Conservation (phyloP, 202 grass and related monocot species). For the Schoenoplectus tabernaemontani region DNA sequence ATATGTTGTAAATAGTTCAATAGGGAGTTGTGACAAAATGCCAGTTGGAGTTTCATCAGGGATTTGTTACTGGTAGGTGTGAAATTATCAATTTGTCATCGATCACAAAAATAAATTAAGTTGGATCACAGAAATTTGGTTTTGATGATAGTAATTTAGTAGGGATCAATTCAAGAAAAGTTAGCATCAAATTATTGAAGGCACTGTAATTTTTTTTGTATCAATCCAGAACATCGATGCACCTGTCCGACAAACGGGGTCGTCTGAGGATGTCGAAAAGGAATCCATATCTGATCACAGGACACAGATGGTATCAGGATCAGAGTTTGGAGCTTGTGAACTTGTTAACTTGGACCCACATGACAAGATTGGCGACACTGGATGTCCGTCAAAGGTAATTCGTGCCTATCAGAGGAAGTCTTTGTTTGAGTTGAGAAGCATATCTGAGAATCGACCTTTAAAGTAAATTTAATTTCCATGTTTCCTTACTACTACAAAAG, state of each 20-base stretch:
- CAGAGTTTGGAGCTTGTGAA: slow-evolving; percentile 39
- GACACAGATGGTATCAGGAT: slow-evolving; percentile 34
- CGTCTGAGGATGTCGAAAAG: slow-evolving; percentile 61
- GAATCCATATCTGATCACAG: slow-evolving; percentile 58
- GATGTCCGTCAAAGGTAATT: slow-evolving; percentile 54
- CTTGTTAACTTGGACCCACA: slow-evolving; percentile 52
- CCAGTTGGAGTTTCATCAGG: neutral
- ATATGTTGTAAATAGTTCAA: neutral
- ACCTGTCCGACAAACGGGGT: slow-evolving; percentile 39
- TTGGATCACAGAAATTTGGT: neutral
- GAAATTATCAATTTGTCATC: neutral
- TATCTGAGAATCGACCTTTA: slow-evolving; percentile 58
- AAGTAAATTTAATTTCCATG: slow-evolving; percentile 28
- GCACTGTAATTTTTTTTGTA: neutral
- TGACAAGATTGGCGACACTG: slow-evolving; percentile 54
- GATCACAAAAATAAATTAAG: neutral
- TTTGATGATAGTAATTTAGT: neutral
- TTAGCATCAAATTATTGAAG: neutral
- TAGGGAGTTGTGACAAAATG: neutral
- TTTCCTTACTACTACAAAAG: too few species aligned
- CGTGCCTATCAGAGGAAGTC: slow-evolving; percentile 68
- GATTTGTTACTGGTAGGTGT: neutral
- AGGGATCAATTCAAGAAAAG: neutral
- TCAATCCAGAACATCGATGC: neutral
- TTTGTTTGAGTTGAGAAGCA: slow-evolving; percentile 58